Conservation (phyloP, 768 basidiomycete genomes). For the Daedalea quercina region DNA sequence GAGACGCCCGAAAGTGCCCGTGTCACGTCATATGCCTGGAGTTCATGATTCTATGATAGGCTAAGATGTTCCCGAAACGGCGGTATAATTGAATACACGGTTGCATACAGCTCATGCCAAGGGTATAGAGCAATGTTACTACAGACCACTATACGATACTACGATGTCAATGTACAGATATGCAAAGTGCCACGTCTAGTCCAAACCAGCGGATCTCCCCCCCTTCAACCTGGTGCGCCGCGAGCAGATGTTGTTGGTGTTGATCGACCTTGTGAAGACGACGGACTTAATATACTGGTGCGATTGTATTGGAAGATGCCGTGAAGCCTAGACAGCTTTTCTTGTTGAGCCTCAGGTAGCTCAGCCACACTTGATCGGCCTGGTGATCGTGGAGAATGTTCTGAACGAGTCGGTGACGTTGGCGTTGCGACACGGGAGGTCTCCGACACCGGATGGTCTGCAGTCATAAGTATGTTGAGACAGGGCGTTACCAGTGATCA, state of each 20-base stretch:
- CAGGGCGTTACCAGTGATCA: background rate
- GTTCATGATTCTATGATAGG: background rate
- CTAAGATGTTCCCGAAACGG: background rate
- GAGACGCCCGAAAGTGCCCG: background rate
- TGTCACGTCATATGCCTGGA: background rate
- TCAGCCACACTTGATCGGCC: slow-evolving; percentile 25
- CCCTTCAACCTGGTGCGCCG: background rate
- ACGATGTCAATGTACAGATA: slow-evolving; percentile 1
- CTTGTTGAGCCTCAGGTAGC: slow-evolving; percentile 34
- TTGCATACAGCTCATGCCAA: background rate
- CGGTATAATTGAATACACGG: too few relatives aligned
- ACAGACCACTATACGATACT: slow-evolving; percentile 1
- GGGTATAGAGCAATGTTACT: background rate
- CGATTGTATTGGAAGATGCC: slow-evolving; percentile 75
- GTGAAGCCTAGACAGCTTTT: slow-evolving; percentile 68
- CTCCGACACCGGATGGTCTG: background rate
- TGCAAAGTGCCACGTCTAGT: background rate
- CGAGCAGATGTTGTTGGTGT: slow-evolving; percentile 8
- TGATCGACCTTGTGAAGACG: slow-evolving; percentile 28
- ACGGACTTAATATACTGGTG: slow-evolving; percentile 50
- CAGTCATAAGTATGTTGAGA: too few relatives aligned
- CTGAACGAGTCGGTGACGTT: slow-evolving; percentile 16
- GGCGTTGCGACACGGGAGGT: slow-evolving; percentile 3
- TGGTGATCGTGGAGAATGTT: slow-evolving; percentile 24
- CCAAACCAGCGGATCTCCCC: background rate